phyloP scores from a whole-genome alignment of 2,329 filamentous ascomycete species.

The Scortechinia acanthostroma region DNA sequence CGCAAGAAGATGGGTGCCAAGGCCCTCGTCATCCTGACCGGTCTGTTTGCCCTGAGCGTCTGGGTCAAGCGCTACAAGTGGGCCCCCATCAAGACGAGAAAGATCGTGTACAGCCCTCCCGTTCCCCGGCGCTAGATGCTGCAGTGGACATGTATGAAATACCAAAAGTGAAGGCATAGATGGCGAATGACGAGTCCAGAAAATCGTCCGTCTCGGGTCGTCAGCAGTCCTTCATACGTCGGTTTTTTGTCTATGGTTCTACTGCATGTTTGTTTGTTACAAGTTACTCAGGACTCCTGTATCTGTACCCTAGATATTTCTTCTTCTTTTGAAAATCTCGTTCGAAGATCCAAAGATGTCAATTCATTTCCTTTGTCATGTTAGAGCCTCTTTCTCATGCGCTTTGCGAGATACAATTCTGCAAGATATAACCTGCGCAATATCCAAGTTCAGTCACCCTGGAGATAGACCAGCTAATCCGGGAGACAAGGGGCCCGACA shows the following conservation, averaged over 20 bases:
- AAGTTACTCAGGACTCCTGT: conserved; percentile 24
- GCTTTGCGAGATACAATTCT: no score
- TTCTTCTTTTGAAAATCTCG: conserved; percentile 18
- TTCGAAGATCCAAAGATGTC: conserved; percentile 22
- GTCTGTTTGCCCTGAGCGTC: conserved; percentile 78
- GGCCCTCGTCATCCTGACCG: conserved; percentile 73
- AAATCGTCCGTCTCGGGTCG: neutral
- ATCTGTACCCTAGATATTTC: conserved; percentile 30
- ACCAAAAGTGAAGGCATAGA: neutral
- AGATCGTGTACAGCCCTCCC: conserved; percentile 82
- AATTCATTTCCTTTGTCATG: conserved; percentile 22
- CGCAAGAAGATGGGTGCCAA: conserved; percentile 99
- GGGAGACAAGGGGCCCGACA: no score
- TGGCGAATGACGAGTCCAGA: neutral
- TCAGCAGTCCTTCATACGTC: conserved; percentile 4
- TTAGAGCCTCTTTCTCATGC: no score
- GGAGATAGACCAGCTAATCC: no score
- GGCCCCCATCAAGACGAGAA: conserved; percentile 89
- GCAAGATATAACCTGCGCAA: no score
- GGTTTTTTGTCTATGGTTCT: conserved; percentile 16
- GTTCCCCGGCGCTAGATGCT: conserved; percentile 15
- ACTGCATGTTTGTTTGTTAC: conserved; percentile 23
- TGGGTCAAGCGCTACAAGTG: conserved; percentile 99
- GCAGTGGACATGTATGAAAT: neutral
- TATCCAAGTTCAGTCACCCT: no score